phyloP scores from a whole-genome alignment of 805 yeast genomes.

The Metschnikowia noctiluminum region DNA sequence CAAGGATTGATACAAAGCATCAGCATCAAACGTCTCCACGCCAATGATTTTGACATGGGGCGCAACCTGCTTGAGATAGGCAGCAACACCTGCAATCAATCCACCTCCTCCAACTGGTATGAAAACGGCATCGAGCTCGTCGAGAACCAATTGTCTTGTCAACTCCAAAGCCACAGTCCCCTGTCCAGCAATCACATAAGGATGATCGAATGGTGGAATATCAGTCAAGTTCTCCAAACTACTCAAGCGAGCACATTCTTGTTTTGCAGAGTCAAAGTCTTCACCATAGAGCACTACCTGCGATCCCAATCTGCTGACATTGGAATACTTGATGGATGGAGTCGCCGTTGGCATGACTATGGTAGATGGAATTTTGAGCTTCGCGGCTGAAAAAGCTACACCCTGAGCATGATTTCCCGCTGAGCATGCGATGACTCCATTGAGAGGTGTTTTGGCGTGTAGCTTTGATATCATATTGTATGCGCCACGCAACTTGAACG shows the following conservation, averaged over 20 bases:
- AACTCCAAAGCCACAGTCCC: slow-evolving; percentile 96
- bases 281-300: slow-evolving; percentile 92
- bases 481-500: slow-evolving; percentile 96
- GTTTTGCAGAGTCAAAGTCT: slow-evolving; percentile 93
- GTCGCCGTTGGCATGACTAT: slow-evolving; percentile 98
- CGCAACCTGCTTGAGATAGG: slow-evolving; percentile 89
- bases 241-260: slow-evolving; percentile 75
- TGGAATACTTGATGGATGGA: slow-evolving; percentile 89
- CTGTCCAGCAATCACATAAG: slow-evolving; percentile 97
- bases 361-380: slow-evolving; percentile 85
- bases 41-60: slow-evolving; percentile 97
- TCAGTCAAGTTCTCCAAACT: slow-evolving; percentile 72
- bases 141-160: slow-evolving; percentile 77
- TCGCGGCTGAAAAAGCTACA: slow-evolving; percentile 87
- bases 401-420: slow-evolving; percentile 99
- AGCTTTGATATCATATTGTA: slow-evolving; percentile 94
- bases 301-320: slow-evolving; percentile 89
- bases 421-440: slow-evolving; percentile 95
- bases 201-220: slow-evolving; percentile 98
- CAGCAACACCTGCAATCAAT: slow-evolving; percentile 82
- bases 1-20: slow-evolving; percentile 79
- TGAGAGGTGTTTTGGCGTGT: slow-evolving; percentile 54
- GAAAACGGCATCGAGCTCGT: slow-evolving; percentile 80
- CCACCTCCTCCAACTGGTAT: slow-evolving; percentile 98
- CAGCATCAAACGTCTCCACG: slow-evolving; percentile 94